Conservation (phyloP, 345 rosid species). For the Arabidopsis arenosa region DNA sequence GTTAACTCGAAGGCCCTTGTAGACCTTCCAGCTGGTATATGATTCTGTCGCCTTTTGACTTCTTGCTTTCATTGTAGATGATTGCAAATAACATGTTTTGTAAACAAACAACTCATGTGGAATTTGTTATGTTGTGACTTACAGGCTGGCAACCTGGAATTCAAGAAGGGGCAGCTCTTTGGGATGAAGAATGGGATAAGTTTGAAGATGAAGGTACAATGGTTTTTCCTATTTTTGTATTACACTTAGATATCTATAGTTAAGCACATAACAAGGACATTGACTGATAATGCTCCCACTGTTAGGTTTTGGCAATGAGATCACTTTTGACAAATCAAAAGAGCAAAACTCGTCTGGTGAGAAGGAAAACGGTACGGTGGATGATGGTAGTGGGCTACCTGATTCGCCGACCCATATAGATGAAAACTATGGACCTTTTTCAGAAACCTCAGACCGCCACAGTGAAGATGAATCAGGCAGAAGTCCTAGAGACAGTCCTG, state of each 20-base stretch:
- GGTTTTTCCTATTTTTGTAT: constrained; percentile 10
- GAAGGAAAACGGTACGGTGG: constrained; percentile 54
- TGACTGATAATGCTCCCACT: constrained; percentile 33
- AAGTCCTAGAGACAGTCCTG: constrained; percentile 86
- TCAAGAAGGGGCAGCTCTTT: constrained; percentile 79
- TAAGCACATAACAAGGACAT: constrained; percentile 24
- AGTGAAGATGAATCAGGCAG: constrained; percentile 85
- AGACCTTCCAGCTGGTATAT: constrained; percentile 87
- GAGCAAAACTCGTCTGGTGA: constrained; percentile 48
- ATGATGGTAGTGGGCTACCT: constrained; percentile 58
- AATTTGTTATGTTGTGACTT: constrained; percentile 40
- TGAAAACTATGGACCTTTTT: constrained; percentile 54
- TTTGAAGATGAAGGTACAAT: constrained; percentile 93
- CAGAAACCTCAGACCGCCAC: constrained; percentile 54
- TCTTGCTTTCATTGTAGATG: constrained; percentile 20
- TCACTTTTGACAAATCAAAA: constrained; percentile 62
- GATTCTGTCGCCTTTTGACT: constrained; percentile 14
- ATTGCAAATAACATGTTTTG: constrained; percentile 22
- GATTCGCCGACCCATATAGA: constrained; percentile 59
- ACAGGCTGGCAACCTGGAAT: constrained; percentile 99
- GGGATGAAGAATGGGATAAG: constrained; percentile 99
- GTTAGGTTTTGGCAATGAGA: constrained; percentile 88
- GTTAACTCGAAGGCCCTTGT: constrained; percentile 75
- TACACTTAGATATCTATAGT: constrained; percentile 17
- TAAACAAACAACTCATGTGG: constrained; percentile 25